Base-by-base conservation (phyloP, 2,329 filamentous ascomycete genomes). In the Colletotrichum melonis region DNA sequence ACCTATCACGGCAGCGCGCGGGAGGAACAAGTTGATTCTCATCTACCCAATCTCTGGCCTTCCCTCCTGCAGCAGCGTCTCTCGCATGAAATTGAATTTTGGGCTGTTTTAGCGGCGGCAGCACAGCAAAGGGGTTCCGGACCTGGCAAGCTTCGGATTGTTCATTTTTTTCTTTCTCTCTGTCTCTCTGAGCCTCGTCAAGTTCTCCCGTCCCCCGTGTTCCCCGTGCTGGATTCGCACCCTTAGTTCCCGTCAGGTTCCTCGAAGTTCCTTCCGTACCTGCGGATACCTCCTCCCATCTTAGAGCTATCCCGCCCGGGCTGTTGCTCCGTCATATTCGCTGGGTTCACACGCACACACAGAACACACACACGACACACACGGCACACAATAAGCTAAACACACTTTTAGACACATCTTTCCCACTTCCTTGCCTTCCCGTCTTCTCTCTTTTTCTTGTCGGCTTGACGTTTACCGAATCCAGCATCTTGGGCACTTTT, bases 21-120 rank as follows among this genome's bases (percentile, higher is more conserved):
- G 42, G 42, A 49, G 42, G 42, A 49, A 49, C 19, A 49, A 22
- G 16, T 49, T 19, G 42, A 49, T 49, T 49, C 42, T 22, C 32
- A 1, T 49, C 42, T 49, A 49, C 59, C 68, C 46, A 63, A 72
- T 62, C 63, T 72, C 32, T 63, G 49, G 42, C 19, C 42, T 9
- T 49, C 42, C 54, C 26, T 59, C 28, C 55, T 63, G 66, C 55
- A 65, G 54, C 66, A 73, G 66, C 46, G 49, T 60, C 66, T 73
- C 59, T 28, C 69, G 60, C 58, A 32, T 63, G n/a, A 57, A 52
- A 52, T 62, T 49, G 49, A 63, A 57, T 69, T 68, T 38, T 54
- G 54, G 38, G 59, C 60, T 57, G 52, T 38, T 28, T 57, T 69
- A 63, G 66, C 38, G 66, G 30, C 52, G 46, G 63, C 57, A 63